phyloP scores from a whole-genome alignment of 2,329 filamentous ascomycete species.

The Aspergillus aculeatinus region DNA sequence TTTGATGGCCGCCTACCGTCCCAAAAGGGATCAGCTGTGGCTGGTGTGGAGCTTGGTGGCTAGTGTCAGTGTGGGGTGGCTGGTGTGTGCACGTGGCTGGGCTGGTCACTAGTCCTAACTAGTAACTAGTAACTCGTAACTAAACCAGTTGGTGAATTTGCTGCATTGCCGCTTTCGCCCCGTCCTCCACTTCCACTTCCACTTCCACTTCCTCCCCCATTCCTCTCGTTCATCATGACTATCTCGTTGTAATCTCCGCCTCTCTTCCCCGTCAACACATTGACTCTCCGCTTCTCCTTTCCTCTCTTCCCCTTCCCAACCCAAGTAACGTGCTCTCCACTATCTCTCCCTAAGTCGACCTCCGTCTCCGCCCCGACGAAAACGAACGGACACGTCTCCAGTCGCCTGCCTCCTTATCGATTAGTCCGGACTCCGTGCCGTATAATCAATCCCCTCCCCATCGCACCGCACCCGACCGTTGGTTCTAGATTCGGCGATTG shows the following conservation, averaged over 20 bases:
- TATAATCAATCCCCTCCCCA: not conserved
- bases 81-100: constrained; percentile 23
- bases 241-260: not conserved
- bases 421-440: constrained; percentile 20
- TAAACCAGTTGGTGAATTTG: not conserved
- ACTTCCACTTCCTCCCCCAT: not conserved
- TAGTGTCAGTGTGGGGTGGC: constrained; percentile 14
- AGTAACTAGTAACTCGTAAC: constrained; percentile 12
- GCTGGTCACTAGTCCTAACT: constrained; percentile 15
- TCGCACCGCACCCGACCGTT: constrained; percentile 3
- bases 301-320: too few species aligned
- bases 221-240: not conserved
- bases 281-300: too few species aligned
- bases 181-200: constrained; percentile 2
- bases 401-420: constrained; percentile 37
- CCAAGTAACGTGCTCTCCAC: not conserved
- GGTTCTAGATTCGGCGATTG: constrained; percentile 1
- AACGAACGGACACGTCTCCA: constrained; percentile 26
- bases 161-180: not conserved
- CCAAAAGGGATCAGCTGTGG: constrained; percentile 9
- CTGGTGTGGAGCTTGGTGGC: constrained; percentile 16
- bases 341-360: not conserved
- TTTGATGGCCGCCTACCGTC: not conserved
- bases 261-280: not conserved
- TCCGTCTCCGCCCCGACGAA: not conserved